Evolutionary conservation across 2,329 filamentous ascomycete genomes (phyloP), one percentile per base, ranked within the genome.

Genomic region (Parafenestella ontariensis): DNA sequence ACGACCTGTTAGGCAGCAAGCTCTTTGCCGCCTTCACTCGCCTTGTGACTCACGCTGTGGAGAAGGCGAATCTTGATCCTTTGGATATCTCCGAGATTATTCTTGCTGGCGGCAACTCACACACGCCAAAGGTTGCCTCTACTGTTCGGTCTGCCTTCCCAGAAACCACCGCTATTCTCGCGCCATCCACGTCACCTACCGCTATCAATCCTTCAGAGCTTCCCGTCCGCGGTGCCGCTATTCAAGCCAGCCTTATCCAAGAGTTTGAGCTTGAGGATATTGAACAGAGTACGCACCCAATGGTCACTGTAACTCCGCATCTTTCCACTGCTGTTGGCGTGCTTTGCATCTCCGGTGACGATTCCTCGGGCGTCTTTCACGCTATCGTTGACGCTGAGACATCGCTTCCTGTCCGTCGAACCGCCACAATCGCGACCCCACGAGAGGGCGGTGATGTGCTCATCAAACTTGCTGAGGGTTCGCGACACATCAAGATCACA

Each of bases 201-300:
- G 90, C 94, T 59, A 87, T 98, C 80, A 98, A 98, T 85, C 95
- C 95, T 61, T 95, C 92, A 3, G 94, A 98, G 81, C 85, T 97
- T 51, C 83, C 89, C 69, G 90, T 91, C 59, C 88, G 95, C 61
- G 95, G 95, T 72, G 95, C 95, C 57, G 94, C 95, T 28, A 92
- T 99, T 68, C 95, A 99, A 80, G 95, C 95, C 33, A 96, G 89
- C 56, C 82, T 99, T 61, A 92, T 99, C 76, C 88, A 93, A 77
- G 94, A 96, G 77, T 99, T 96, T 78, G 95, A 99, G 69, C 84
- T 87, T 65, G 88, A 92, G 64, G 94, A 98, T 74, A 96, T 99
- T 66, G 91, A 96, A 75, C 93, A 97, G 83, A 96, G 91, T 59
- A 96, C 92, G 43, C 94, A 99, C 82, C 89, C 95, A 47, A 91